Base-by-base conservation (phyloP, 306 rosid genomes). In the Rosa lucieae region DNA sequence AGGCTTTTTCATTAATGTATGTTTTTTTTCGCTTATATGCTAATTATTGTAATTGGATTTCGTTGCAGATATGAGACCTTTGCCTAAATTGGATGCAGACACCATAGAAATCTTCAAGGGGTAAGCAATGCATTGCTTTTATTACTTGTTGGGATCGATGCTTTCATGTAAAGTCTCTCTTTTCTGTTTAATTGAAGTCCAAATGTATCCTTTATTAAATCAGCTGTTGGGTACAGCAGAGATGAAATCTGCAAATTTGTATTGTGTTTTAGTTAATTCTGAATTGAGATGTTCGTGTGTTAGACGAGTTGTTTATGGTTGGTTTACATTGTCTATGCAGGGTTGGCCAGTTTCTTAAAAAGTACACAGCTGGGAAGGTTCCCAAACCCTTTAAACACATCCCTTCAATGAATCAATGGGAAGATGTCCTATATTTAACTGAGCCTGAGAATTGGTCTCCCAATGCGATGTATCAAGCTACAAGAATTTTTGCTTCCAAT, bases 371-470 rank as follows among this genome's bases (percentile, higher is more conserved):
- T 13, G 99, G 99, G 4, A 88, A 85, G 87, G 72, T 95, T 43
- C 99, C 99, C 73, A 89, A 87, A 81, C 89, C 95, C 65, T 86
- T 95, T 76, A 95, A 95, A 74, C 89, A 75, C 84, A 91, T 95
- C 67, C 89, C 97, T 69, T 79, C 97, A 35, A 78, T 89, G 92
- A 74, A 77, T 56, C 88, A 67, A 11, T 95, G 97, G 99, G 99
- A 95, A 81, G 92, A 91, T 81, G 79, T 86, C 68, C 78, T 95
- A n/a, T 90, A 92, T 79, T 23, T 92, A 53, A 95, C 98, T 10
- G 95, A 91, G 85, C 99, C 99, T 55, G 93, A 92, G 69, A 92
- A 90, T 15, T 95, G 98, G 99, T 95, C 99, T 9, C 97, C 99
- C 53, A 89, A 89, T 88, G 98, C 97, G 2, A 77, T 92, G 86